Evolutionary conservation across 306 rosid species (phyloP), one percentile per base, ranked within the genome.

Genomic region (Trifolium subterraneum): DNA sequence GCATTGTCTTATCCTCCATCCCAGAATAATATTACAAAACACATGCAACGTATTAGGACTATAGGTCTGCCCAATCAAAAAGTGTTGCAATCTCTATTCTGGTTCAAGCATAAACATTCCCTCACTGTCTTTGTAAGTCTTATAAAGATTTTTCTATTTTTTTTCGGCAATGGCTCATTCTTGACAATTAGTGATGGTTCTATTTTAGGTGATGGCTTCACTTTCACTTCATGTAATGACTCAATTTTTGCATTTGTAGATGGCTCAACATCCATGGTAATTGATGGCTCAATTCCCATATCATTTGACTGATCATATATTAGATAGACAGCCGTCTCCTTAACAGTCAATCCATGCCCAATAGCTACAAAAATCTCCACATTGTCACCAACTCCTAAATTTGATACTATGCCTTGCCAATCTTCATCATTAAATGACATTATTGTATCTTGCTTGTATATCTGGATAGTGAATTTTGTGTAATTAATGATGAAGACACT

Each of bases 391-490:
- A 55, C n/a, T 15, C 14, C 44, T 18, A 66, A 44, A 76, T 68
- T 41, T 29, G 80, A 67, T 5, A 14, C 0, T 45, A 56, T 2
- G 1, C 31, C 22, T 42, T 55, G 50, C 80, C 79, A 79, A 8
- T 79, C 75, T 47, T 56, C 74, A 56, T 73, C 62, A 8, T 60
- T 62, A 18, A 67, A 66, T 29, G 83, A 58, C 47, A 10, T 45
- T 23, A 36, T 2, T 36, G 79, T n/a, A 15, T 72, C 78, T 10
- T 3, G 6, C 70, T 65, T 72, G 69, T 31, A 56, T 10, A 79
- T 64, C 0, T 65, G 64, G 15, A 79, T 72, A 29, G 71, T 25
- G 16, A 22, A 20, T 10, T 73, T 73, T 5, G 79, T 67, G 65
- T 66, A 22, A 67, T 79, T 79, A 11, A 47, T 18, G 10, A 79